Percentiles rank a stretch among this genome's conserved stretches.
These are phyloP conservation scores for Colletotrichum sp. DNA, from an alignment of 2,329 filamentous ascomycete species.

Conservation along the genomic window DNA sequence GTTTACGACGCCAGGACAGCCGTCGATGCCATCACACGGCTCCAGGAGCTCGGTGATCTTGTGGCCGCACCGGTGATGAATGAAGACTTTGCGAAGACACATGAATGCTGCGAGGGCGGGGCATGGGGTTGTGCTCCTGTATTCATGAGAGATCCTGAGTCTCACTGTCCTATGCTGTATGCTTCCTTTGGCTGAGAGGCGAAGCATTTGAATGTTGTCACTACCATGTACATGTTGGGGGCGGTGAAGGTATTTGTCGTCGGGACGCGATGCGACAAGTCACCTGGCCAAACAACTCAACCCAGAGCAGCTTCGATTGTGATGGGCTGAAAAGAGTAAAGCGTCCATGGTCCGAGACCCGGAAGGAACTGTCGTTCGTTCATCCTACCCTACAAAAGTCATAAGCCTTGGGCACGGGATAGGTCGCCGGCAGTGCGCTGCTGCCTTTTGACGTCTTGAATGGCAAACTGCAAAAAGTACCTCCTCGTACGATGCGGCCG, in stretches of 20 bases:
- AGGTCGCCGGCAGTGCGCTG: background rate
- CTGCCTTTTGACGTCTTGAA: background rate
- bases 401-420: background rate
- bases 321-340: background rate
- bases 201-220: background rate
- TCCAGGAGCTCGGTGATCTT: conserved; percentile 32
- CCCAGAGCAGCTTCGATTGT: too few relatives aligned
- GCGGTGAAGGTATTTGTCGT: background rate
- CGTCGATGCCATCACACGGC: conserved; percentile 28
- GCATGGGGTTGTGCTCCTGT: background rate
- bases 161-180: background rate
- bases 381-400: background rate
- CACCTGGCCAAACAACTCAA: background rate
- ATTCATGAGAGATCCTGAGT: background rate
- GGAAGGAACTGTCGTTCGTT: background rate
- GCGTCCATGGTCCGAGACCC: background rate
- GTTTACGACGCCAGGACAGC: conserved; percentile 25
- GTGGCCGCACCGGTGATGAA: conserved; percentile 36
- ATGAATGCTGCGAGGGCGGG: conserved; percentile 13
- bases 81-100: conserved; percentile 33
- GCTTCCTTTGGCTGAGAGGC: background rate
- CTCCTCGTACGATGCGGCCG: background rate
- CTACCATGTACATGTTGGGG: background rate
- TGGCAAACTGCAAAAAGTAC: background rate
- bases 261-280: background rate